Evolutionary conservation across 192 early-diverging fungal genomes (phyloP), one percentile per base, ranked within the genome.

Genomic region (Coemansia brasiliensis): DNA sequence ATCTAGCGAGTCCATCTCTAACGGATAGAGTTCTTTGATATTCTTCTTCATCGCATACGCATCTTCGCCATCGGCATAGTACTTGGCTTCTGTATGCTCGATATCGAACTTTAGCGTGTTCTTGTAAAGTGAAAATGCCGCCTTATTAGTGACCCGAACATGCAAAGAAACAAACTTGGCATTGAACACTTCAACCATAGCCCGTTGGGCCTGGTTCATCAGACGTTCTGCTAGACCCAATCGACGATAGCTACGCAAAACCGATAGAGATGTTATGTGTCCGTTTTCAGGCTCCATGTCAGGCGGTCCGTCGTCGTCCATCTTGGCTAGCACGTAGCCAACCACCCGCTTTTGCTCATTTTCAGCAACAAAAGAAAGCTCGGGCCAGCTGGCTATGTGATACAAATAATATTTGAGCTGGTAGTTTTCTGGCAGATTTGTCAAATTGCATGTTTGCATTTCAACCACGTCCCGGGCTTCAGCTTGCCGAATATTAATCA

Each of bases 401-500:
- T 93, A 93, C 39, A 93, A 72, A 63, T 92, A 98, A 82, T 99
- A 99, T 78, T 99, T 99, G 91, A 99, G 95, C 68, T 93, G 91
- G 76, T 99, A 99, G 86, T 99, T 99, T 81, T 99, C 97, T 8
- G 97, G 97, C 37, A 99, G 83, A 74, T 99, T 98, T 54, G 85
- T 83, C 54, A 99, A 81, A 78, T 99, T 99, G 86, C 94, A 98
- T 61, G 92, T 87, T 79, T 99, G 97, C 87, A 99, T 95, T 16
- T 85, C 85, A 16, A 94, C 83, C 79, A 61, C 56, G 52, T 77
- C 74, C 46, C 54, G 51, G 1, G 67, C 64, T 32, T 49, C 48
- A 1, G 74, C 74, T 43, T 70, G 74, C 49, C 74, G 65, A 53
- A 77, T 67, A 11, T 60, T 77, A 62, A 77, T 77, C 74, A 77